phyloP scores from a whole-genome alignment of 495 filamentous ascomycete genomes.

The Talaromyces borbonicus region DNA sequence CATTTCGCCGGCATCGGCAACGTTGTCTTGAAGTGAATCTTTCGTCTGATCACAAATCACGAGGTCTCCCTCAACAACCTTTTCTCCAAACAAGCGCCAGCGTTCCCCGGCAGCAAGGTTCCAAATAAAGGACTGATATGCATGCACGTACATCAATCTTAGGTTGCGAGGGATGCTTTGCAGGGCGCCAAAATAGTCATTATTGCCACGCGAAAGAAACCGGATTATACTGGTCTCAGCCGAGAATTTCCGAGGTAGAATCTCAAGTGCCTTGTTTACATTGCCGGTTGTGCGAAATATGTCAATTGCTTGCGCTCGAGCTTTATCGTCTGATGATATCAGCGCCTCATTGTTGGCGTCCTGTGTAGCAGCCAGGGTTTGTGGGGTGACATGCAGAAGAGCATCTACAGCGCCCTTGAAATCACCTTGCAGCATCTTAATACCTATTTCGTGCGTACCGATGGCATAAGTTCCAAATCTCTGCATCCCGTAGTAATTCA shows the following conservation, averaged over 20 bases:
- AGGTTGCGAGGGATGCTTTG: slow-evolving; percentile 65
- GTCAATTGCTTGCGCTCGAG: slow-evolving; percentile 64
- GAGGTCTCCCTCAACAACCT: slow-evolving; percentile 77
- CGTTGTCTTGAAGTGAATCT: not conserved
- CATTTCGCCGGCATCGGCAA: slow-evolving; percentile 25
- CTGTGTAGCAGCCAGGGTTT: slow-evolving; percentile 32
- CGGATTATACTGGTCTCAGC: slow-evolving; percentile 72
- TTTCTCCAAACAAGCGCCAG: slow-evolving; percentile 58
- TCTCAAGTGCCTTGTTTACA: slow-evolving; percentile 45
- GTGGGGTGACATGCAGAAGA: slow-evolving; percentile 55
- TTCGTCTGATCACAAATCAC: slow-evolving; percentile 55
- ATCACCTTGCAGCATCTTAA: slow-evolving; percentile 71
- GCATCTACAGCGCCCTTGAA: slow-evolving; percentile 67
- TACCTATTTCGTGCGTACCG: slow-evolving; percentile 71
- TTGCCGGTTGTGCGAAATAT: slow-evolving; percentile 53
- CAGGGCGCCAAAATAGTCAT: slow-evolving; percentile 72
- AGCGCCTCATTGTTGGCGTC: slow-evolving; percentile 13
- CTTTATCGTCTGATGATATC: slow-evolving; percentile 60
- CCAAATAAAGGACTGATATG: slow-evolving; percentile 92
- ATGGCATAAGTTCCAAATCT: slow-evolving; percentile 80
- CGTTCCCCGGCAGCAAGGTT: slow-evolving; percentile 73
- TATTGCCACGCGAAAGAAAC: slow-evolving; percentile 44
- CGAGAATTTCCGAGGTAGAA: slow-evolving; percentile 70
- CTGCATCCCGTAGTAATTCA: slow-evolving; percentile 96
- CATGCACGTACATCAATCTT: slow-evolving; percentile 90